Evolutionary conservation across 1,284 basidiomycete species (phyloP).

Genomic region (Melampsora americana): DNA sequence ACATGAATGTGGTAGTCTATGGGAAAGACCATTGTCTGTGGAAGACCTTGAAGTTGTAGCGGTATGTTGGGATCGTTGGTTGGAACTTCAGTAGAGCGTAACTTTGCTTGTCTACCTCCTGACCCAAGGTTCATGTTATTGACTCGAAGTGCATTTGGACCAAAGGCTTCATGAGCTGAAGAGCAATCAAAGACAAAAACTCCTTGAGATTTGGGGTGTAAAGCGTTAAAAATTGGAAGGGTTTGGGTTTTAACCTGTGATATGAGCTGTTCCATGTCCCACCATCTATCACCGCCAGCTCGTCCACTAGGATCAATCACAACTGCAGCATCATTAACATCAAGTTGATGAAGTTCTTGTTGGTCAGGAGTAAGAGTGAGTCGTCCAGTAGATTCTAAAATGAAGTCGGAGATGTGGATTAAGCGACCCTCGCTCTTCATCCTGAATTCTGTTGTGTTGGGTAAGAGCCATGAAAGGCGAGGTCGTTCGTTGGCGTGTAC

Average conservation of each 20-base stretch:
- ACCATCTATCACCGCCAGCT: conserved; percentile 10
- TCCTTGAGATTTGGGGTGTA: conserved; percentile 9
- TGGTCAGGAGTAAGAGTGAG: background rate
- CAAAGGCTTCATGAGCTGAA: conserved; percentile 14
- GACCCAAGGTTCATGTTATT: conserved; percentile 5
- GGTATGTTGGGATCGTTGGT: conserved; percentile 9
- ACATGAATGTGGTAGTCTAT: background rate
- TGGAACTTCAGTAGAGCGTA: background rate
- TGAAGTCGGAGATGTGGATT: conserved; percentile 22
- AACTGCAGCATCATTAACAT: background rate
- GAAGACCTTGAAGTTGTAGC: background rate
- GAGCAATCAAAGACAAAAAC: conserved; percentile 25
- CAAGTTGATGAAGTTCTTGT: background rate
- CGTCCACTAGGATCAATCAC: conserved; percentile 16
- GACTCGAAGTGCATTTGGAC: background rate
- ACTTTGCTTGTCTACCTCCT: background rate
- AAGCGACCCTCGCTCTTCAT: conserved; percentile 14
- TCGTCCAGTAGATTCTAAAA: conserved; percentile 10
- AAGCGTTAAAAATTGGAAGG: conserved; percentile 17
- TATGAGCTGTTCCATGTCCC: conserved; percentile 26
- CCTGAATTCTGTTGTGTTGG: background rate
- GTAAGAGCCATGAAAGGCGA: conserved; percentile 16
- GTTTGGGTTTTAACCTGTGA: background rate
- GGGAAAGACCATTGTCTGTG: conserved; percentile 3
- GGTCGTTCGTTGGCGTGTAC: conserved; percentile 20